Evolutionary conservation across 805 yeast genomes (phyloP).

Genomic region (Candida michaelii): DNA sequence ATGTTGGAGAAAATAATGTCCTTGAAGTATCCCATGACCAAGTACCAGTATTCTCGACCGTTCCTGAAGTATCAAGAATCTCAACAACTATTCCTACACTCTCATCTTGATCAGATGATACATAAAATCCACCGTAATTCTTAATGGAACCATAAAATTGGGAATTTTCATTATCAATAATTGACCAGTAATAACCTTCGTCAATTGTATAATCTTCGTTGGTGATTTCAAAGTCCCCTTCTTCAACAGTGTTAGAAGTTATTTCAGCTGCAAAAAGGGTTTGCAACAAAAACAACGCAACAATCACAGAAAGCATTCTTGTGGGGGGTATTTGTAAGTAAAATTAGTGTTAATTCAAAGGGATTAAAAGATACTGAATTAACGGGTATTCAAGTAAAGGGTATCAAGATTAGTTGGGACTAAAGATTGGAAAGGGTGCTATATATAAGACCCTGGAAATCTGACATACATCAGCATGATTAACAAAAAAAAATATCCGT

Average conservation of each 20-base stretch:
- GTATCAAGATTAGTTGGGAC: too few relatives aligned
- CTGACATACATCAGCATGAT: too few relatives aligned
- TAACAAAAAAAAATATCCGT: neutral
- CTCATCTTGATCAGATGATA: neutral
- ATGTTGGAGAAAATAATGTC: conserved; percentile 19
- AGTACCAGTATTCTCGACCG: conserved; percentile 19
- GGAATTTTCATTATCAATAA: conserved; percentile 14
- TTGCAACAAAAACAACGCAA: neutral
- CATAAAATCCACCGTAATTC: conserved; percentile 16
- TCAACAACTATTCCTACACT: conserved; percentile 5
- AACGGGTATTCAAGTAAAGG: neutral
- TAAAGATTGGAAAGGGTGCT: too few relatives aligned
- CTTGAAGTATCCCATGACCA: conserved; percentile 23
- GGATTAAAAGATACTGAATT: too few relatives aligned
- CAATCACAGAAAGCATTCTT: neutral
- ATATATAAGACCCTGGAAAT: too few relatives aligned
- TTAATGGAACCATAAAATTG: conserved; percentile 15
- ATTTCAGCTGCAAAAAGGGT: conserved; percentile 11
- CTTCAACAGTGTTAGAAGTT: conserved; percentile 16
- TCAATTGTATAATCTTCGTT: conserved; percentile 20
- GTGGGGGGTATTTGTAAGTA: too few relatives aligned
- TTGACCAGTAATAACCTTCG: conserved; percentile 19
- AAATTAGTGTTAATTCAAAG: too few relatives aligned
- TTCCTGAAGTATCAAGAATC: conserved; percentile 3
- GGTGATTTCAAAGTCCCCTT: conserved; percentile 18